phyloP scores from a whole-genome alignment of 2,329 filamentous ascomycete species.

The Penicillium oxalicum region DNA sequence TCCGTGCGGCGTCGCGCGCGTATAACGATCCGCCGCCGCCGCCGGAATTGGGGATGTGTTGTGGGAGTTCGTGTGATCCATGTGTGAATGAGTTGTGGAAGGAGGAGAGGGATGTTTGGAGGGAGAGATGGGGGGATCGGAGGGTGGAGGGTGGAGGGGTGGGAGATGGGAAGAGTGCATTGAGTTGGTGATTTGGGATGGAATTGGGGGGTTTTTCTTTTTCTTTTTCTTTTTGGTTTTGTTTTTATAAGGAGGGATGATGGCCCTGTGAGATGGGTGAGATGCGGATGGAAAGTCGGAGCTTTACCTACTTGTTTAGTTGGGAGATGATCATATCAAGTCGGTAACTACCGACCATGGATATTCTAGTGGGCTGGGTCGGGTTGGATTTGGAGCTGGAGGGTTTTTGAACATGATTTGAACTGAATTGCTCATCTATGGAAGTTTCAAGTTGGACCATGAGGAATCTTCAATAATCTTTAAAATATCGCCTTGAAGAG shows the following conservation, averaged over 20 bases:
- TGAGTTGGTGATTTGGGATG: slow-evolving; percentile 17
- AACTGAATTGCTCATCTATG: no score
- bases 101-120: slow-evolving; percentile 31
- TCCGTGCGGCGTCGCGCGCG: slow-evolving; percentile 25
- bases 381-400: no score
- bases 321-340: background rate
- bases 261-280: no score
- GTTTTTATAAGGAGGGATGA: background rate
- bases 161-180: slow-evolving; percentile 8
- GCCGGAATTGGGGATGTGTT: slow-evolving; percentile 30
- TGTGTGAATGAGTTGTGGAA: slow-evolving; percentile 33
- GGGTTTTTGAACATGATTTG: no score
- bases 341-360: background rate
- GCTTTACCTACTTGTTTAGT: background rate
- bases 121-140: slow-evolving; percentile 28
- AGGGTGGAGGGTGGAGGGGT: slow-evolving; percentile 13
- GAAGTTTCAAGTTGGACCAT: background rate
- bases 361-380: no score
- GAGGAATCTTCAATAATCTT: no score
- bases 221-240: background rate
- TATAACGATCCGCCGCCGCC: slow-evolving; percentile 30
- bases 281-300: no score
- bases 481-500: background rate
- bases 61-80: slow-evolving; percentile 34
- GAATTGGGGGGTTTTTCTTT: background rate